phyloP scores from a whole-genome alignment of 1,284 basidiomycete species.

The Ustilago hordei region DNA sequence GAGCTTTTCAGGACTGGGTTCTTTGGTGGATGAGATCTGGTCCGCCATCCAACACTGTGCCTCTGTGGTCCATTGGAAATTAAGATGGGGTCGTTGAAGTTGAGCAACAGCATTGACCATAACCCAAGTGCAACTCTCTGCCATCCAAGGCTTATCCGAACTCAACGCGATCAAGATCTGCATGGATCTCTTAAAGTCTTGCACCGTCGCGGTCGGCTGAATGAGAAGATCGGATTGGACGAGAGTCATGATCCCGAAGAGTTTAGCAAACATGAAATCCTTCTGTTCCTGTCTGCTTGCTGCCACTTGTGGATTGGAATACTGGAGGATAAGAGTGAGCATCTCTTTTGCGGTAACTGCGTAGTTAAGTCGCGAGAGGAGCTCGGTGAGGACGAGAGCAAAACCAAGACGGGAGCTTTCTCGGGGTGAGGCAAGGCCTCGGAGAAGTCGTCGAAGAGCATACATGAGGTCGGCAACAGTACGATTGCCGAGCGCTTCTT shows the following conservation, averaged over 20 bases:
- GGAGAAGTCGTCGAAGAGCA: slow-evolving; percentile 68
- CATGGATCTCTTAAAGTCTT: slow-evolving; percentile 77
- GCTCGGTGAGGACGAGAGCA: slow-evolving; percentile 93
- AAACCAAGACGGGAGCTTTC: slow-evolving; percentile 94
- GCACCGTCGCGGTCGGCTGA: slow-evolving; percentile 74
- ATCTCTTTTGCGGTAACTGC: slow-evolving; percentile 77
- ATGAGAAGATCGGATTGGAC: slow-evolving; percentile 75
- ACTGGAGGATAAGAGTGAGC: slow-evolving; percentile 59
- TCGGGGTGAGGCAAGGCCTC: slow-evolving; percentile 86
- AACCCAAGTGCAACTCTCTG: slow-evolving; percentile 91
- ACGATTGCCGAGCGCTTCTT: slow-evolving; percentile 73
- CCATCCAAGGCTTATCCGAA: slow-evolving; percentile 87
- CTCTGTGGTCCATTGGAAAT: slow-evolving; percentile 41
- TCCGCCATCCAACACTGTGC: slow-evolving; percentile 49
- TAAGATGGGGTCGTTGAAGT: slow-evolving; percentile 18
- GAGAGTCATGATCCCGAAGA: slow-evolving; percentile 82
- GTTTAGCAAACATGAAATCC: slow-evolving; percentile 88
- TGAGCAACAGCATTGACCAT: slow-evolving; percentile 44
- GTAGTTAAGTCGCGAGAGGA: slow-evolving; percentile 79
- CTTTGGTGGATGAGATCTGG: slow-evolving; percentile 66
- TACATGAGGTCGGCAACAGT: slow-evolving; percentile 74
- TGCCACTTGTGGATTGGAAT: slow-evolving; percentile 52
- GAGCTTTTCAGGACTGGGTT: slow-evolving; percentile 89
- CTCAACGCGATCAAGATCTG: slow-evolving; percentile 79
- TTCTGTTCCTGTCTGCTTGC: slow-evolving; percentile 90